A percentile compares a stretch with the other conserved stretches of the same genome.
Evolutionary conservation across 2,329 filamentous ascomycete species (phyloP).

Genomic region (Zelopaecilomyces penicillatus): DNA sequence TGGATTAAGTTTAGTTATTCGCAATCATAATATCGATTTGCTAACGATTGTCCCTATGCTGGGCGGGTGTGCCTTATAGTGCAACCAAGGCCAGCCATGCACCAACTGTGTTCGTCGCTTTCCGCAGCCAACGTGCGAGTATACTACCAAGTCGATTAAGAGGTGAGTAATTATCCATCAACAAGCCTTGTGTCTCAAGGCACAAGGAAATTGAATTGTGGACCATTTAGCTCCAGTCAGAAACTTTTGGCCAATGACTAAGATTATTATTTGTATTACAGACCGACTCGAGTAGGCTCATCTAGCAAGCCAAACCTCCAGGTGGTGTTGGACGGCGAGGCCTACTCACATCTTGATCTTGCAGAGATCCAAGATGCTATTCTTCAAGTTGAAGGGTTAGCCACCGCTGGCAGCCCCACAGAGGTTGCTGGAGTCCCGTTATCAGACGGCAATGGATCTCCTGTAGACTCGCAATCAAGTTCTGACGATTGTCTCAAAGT

Average conservation of each 20-base stretch:
- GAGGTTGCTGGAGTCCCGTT: not conserved
- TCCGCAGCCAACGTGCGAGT: slow-evolving; percentile 43
- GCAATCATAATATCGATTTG: too few relatives aligned
- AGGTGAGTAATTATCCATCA: slow-evolving; percentile 3
- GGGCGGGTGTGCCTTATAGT: slow-evolving; percentile 26
- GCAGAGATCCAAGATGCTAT: slow-evolving; percentile 26
- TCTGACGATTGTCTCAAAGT: slow-evolving; percentile 12
- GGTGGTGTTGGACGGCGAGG: slow-evolving; percentile 6
- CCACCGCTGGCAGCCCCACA: not conserved
- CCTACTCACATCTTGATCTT: slow-evolving; percentile 30
- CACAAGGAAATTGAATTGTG: too few relatives aligned
- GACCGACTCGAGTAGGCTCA: slow-evolving; percentile 4
- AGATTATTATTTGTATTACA: not conserved
- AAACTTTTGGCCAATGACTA: too few relatives aligned
- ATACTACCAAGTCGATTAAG: slow-evolving; percentile 17
- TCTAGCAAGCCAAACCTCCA: slow-evolving; percentile 2
- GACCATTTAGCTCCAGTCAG: too few relatives aligned
- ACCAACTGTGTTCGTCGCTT: slow-evolving; percentile 45
- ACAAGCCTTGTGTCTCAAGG: too few relatives aligned
- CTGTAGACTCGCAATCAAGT: slow-evolving; percentile 1
- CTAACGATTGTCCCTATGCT: not conserved
- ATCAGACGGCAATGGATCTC: slow-evolving; percentile 2
- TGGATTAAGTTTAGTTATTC: too few relatives aligned
- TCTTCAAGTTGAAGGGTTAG: slow-evolving; percentile 19
- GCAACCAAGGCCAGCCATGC: slow-evolving; percentile 46